Percentiles rank a stretch among this genome's conserved stretches.
Evolutionary conservation across 169 alveolate species (phyloP).

Genomic region (Plasmodium billcollinsi): DNA sequence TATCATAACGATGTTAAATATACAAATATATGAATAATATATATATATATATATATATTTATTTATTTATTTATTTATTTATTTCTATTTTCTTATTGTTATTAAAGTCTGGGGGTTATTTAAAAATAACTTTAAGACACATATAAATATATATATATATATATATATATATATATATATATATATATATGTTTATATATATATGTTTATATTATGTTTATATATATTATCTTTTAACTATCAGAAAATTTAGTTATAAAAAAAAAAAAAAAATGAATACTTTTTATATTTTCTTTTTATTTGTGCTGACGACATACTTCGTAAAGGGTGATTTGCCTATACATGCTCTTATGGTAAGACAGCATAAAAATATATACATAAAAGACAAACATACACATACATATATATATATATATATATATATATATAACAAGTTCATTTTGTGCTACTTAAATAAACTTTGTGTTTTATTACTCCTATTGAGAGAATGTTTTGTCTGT

Average conservation of each 20-base stretch:
- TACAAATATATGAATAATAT: too few relatives aligned
- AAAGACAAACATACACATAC: not conserved
- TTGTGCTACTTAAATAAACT: too few relatives aligned
- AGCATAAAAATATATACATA: too few relatives aligned
- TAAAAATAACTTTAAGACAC: too few relatives aligned
- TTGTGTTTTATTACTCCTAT: too few relatives aligned
- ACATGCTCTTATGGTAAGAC: conserved; percentile 72
- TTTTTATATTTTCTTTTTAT: not conserved
- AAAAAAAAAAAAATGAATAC: conserved; percentile 13
- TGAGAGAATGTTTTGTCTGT: too few relatives aligned
- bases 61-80: too few relatives aligned
- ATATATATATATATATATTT: too few relatives aligned
- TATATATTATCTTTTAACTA: not conserved
- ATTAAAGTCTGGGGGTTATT: too few relatives aligned
- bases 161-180: not conserved
- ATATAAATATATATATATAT: too few relatives aligned
- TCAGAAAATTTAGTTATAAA: not conserved
- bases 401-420: not conserved
- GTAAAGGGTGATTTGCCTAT: conserved; percentile 50
- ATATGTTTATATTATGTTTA: not conserved
- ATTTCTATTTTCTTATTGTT: too few relatives aligned
- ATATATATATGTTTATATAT: not conserved
- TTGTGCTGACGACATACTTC: conserved; percentile 5
- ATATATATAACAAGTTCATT: not conserved
- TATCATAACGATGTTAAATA: too few relatives aligned